A percentile compares a stretch with the other conserved stretches of the same genome.
phyloP scores from a whole-genome alignment of 2,329 filamentous ascomycete species.

The Aureobasidium sp. region DNA sequence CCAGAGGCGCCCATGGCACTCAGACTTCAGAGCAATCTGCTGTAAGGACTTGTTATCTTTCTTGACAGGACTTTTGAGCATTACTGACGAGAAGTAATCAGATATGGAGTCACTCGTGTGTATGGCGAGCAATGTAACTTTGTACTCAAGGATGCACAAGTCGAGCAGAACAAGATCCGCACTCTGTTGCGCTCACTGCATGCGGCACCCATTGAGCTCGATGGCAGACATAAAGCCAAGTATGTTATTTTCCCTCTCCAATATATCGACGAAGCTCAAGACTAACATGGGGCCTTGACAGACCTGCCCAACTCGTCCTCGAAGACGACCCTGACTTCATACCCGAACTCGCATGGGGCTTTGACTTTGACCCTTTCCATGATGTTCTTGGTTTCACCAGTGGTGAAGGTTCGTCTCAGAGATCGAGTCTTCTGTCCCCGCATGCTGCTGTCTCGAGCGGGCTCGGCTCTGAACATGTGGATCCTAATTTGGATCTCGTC shows the following conservation, averaged over 20 bases:
- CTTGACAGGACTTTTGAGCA: too few relatives aligned
- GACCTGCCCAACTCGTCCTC: slow-evolving; percentile 66
- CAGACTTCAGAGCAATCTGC: slow-evolving; percentile 77
- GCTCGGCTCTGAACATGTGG: slow-evolving; percentile 19
- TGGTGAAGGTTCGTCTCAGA: slow-evolving; percentile 26
- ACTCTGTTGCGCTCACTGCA: slow-evolving; percentile 52
- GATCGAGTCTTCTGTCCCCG: slow-evolving; percentile 30
- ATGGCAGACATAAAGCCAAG: slow-evolving; percentile 60
- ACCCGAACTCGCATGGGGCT: slow-evolving; percentile 51
- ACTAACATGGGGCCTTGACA: slow-evolving; percentile 29
- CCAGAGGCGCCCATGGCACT: slow-evolving; percentile 82
- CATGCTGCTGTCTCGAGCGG: slow-evolving; percentile 25
- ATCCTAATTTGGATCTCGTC: slow-evolving; percentile 28
- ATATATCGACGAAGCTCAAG: not conserved
- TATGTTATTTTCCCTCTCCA: slow-evolving; percentile 31
- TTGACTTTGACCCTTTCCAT: slow-evolving; percentile 42
- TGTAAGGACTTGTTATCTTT: slow-evolving; percentile 43
- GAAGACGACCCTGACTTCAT: slow-evolving; percentile 76
- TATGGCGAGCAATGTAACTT: slow-evolving; percentile 83
- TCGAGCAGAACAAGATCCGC: slow-evolving; percentile 63
- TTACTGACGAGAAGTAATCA: slow-evolving; percentile 21
- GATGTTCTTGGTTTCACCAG: slow-evolving; percentile 42
- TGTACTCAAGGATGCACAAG: slow-evolving; percentile 70
- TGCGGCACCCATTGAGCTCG: slow-evolving; percentile 55
- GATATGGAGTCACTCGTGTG: slow-evolving; percentile 73